Evolutionary conservation across 352 stramenopile genomes (phyloP), one percentile per base, ranked within the genome.

Genomic region (Phytophthora fragariae): DNA sequence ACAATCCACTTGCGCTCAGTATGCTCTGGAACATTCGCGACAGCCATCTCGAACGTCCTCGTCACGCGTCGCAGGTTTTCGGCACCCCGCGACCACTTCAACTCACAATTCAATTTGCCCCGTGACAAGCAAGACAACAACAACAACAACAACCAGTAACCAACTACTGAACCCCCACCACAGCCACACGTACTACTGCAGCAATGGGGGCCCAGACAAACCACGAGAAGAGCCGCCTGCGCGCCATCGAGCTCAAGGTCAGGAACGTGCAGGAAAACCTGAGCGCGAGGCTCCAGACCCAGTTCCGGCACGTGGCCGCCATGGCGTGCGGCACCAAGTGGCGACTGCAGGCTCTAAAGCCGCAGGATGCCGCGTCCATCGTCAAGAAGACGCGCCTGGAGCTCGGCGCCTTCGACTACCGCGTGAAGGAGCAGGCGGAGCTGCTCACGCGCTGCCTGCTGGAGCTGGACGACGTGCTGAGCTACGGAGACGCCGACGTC

Each of bases 381-480:
- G 60, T 66, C n/a, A 90, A 89, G 70, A 76, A 82, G 44, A 53
- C 81, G n/a, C 81, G 80, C 11, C 68, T 82, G 58, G 80, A 90
- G 57, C 58, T 91, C 21, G 83, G 81, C 56, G 79, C 82, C 19
- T 91, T 89, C 57, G 81, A 90, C 69, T 91, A 90, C 72, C 75
- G 76, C 29, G 72, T 75, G 14, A 85, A 87, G 70, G 81, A 89
- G 56, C 85, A 90, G 65, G 78, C 73, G 19, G 85, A 92, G 75
- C 70, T 89, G 50, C 76, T 92, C 2, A 92, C 85, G 9, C 81
- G 80, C 3, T 70, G 83, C 31, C 65, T 92, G 44, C 78, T 80
- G 37, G 74, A 90, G 19, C 65, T 92, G 57, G 85, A 92, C 74
- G 72, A 84, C 27, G 81, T 92, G n/a, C 44, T 91, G 55, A 92